A percentile compares a stretch with the other conserved stretches of the same genome.
Evolutionary conservation across 2,329 filamentous ascomycete species (phyloP).

Genomic region (Lecanicillium sp.): DNA sequence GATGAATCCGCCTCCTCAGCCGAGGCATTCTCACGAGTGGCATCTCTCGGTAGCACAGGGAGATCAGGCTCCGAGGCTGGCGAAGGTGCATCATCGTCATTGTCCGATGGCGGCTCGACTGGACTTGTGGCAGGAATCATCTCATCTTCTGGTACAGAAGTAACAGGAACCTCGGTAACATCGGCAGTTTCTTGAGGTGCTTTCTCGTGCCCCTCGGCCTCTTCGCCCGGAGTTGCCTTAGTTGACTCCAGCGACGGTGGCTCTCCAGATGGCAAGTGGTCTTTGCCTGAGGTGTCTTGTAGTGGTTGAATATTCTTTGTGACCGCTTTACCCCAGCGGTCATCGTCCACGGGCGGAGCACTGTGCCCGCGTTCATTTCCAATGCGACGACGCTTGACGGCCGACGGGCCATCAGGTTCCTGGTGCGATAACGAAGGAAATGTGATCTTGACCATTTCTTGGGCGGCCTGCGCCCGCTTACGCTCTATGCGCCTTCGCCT

Average conservation of each 20-base stretch:
- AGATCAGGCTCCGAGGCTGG: slow-evolving; percentile 25
- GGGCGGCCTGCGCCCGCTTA: slow-evolving; percentile 31
- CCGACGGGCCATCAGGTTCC: slow-evolving; percentile 15
- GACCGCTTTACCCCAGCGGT: no score
- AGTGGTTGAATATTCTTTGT: neutral
- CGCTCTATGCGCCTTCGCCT: slow-evolving; percentile 27
- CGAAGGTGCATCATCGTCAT: slow-evolving; percentile 11
- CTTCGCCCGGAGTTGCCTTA: slow-evolving; percentile 23
- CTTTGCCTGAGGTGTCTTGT: slow-evolving; percentile 17
- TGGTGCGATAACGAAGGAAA: slow-evolving; percentile 19
- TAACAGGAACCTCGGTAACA: slow-evolving; percentile 9
- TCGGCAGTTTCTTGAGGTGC: slow-evolving; percentile 7
- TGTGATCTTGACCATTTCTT: slow-evolving; percentile 33
- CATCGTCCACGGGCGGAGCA: neutral
- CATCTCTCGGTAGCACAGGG: slow-evolving; percentile 19
- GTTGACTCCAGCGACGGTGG: slow-evolving; percentile 19
- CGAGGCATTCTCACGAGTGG: slow-evolving; percentile 8
- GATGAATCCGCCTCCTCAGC: slow-evolving; percentile 20
- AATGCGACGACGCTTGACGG: slow-evolving; percentile 15
- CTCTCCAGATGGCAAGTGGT: slow-evolving; percentile 19
- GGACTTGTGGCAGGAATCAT: slow-evolving; percentile 32
- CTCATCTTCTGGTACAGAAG: slow-evolving; percentile 20
- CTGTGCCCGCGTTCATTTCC: neutral
- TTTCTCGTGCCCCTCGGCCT: slow-evolving; percentile 11
- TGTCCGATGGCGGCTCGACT: slow-evolving; percentile 20